Conservation (phyloP, 192 early-diverging fungal species). For the Irineochytrium annulatum region DNA sequence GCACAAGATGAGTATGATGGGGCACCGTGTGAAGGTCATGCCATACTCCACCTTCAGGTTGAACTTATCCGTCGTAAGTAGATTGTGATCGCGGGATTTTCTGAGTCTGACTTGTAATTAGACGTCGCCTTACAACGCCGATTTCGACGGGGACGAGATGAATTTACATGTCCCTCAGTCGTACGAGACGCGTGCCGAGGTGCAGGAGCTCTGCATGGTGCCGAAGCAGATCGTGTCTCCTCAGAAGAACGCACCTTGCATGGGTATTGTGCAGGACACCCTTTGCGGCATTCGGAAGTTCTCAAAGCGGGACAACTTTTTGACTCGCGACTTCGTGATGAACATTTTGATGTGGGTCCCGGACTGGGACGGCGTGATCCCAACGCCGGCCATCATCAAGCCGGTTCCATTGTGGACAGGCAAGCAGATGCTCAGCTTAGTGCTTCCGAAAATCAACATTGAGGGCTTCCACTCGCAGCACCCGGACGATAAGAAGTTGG, state of each 20-base stretch:
- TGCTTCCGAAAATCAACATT: slow-evolving; percentile 94
- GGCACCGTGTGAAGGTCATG: slow-evolving; percentile 94
- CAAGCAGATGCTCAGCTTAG: slow-evolving; percentile 91
- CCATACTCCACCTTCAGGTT: slow-evolving; percentile 98
- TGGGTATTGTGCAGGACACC: slow-evolving; percentile 99
- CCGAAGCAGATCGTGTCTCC: slow-evolving; percentile 96
- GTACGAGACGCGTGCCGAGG: slow-evolving; percentile 91
- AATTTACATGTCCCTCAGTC: slow-evolving; percentile 99
- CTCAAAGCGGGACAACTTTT: slow-evolving; percentile 87
- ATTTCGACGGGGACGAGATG: slow-evolving; percentile 99
- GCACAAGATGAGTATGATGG: slow-evolving; percentile 99
- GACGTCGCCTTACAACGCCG: slow-evolving; percentile 97
- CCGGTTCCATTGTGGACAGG: slow-evolving; percentile 97
- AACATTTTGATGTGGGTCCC: slow-evolving; percentile 93
- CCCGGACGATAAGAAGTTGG: slow-evolving; percentile 68
- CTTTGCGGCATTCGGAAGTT: slow-evolving; percentile 94
- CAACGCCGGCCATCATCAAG: slow-evolving; percentile 90
- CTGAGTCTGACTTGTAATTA: neutral
- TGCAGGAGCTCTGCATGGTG: slow-evolving; percentile 96
- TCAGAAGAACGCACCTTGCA: slow-evolving; percentile 95
- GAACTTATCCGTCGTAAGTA: slow-evolving; percentile 78
- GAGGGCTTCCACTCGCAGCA: slow-evolving; percentile 69
- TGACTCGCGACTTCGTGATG: slow-evolving; percentile 88
- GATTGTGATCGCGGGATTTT: neutral
- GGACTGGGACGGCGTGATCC: slow-evolving; percentile 91